Base-by-base conservation (phyloP, 495 filamentous ascomycete species). In the Xanthoparmelia taractica region DNA sequence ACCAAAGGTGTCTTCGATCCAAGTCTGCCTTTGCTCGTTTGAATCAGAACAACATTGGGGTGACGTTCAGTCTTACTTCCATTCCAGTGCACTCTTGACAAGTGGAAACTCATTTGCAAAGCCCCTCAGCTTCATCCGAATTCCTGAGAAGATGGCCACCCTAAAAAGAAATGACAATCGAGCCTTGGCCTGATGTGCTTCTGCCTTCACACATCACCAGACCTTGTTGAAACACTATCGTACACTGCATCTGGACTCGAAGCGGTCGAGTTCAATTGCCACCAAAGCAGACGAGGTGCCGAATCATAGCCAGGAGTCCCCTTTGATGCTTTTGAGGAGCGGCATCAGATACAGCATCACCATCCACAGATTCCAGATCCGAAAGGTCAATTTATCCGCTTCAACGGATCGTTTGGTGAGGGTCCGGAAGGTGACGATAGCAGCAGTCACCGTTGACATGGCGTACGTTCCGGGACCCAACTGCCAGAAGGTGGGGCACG, bases 321-420 rank as follows among this genome's bases (percentile, higher is more conserved):
- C 57, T 18, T 56, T 45, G 23, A 60, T 25, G n/a, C 59, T 50
- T n/a, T 52, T 38, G 41, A 60, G 65, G 61, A 58, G 60, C 6
- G 60, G 64, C 37, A 66, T 36, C 31, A 41, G 8, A 25, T 66
- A 66, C 4, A 64, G 33, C 25, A 59, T 61, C 20, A 66, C 61
- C 37, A 64, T 57, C 48, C 64, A 66, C 20, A 66, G 17, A 31
- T 66, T 63, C 61, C 64, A 65, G 18, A 63, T 18, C 15, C 60
- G 59, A 45, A 66, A 66, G 25, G 64, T 64, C 50, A 23, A 15
- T 31, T 66, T 64, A 25, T 66, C 64, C 12, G n/a, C 64, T n/a
- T n/a, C 2, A 3, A 64, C 29, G 17, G 45, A 58, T 25, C 48
- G 50, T 17, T 37, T 50, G 2, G 43, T 12, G 17, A 60, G 59